These are phyloP conservation scores for Hamigera avellanea DNA, from an alignment of 495 filamentous ascomycete species.

Conservation along the genomic window DNA sequence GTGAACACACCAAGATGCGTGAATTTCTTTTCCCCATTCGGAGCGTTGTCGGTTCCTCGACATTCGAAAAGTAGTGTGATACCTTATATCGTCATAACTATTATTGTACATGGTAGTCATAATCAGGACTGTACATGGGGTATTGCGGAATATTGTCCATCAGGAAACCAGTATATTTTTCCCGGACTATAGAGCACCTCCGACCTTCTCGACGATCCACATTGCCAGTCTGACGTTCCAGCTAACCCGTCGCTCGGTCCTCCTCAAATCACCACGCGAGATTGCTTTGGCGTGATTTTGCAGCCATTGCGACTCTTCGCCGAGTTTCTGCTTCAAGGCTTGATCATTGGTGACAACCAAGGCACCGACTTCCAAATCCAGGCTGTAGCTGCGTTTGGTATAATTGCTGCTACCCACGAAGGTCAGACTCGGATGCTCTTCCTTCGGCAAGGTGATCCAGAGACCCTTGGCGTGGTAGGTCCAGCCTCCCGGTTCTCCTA, in stretches of 20 bases:
- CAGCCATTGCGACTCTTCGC: slow-evolving; percentile 68
- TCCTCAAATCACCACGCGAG: slow-evolving; percentile 63
- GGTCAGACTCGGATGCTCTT: slow-evolving; percentile 56
- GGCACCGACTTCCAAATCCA: slow-evolving; percentile 82
- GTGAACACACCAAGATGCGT: too few species aligned
- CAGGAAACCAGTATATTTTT: too few species aligned
- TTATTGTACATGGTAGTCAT: too few species aligned
- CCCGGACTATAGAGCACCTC: slow-evolving; percentile 47
- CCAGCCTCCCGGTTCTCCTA: slow-evolving; percentile 75
- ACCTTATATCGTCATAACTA: too few species aligned
- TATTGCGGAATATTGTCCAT: too few species aligned
- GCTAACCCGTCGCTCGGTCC: slow-evolving; percentile 68
- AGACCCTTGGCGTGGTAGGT: slow-evolving; percentile 97
- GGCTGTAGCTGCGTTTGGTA: slow-evolving; percentile 80
- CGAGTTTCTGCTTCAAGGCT: slow-evolving; percentile 57
- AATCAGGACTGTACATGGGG: too few species aligned
- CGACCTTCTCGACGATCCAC: slow-evolving; percentile 71
- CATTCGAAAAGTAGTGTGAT: too few species aligned
- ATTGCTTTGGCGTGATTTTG: slow-evolving; percentile 56
- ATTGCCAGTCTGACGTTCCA: slow-evolving; percentile 80
- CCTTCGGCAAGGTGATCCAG: slow-evolving; percentile 67
- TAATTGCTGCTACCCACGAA: slow-evolving; percentile 92
- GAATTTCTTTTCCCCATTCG: too few species aligned
- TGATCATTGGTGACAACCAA: slow-evolving; percentile 74
- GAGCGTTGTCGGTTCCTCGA: too few species aligned